These are phyloP conservation scores for Metschnikowia proteae DNA, from an alignment of 805 yeast species.

Conservation along the genomic window DNA sequence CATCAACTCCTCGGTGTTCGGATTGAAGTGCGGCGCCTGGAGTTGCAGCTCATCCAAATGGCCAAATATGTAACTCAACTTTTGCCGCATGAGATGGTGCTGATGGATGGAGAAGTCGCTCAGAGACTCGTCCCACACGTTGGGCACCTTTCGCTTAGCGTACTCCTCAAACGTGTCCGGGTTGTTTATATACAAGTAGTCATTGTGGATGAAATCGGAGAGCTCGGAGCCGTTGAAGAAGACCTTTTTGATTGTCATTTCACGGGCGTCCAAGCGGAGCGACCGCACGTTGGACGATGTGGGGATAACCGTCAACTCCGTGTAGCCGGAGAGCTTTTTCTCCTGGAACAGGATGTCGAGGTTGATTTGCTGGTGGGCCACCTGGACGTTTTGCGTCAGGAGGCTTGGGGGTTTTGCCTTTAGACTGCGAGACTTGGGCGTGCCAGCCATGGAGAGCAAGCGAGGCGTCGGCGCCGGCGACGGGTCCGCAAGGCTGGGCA, in stretches of 20 bases:
- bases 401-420: slow-evolving; percentile 14
- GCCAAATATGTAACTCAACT: slow-evolving; percentile 49
- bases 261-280: slow-evolving; percentile 77
- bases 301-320: slow-evolving; percentile 82
- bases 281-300: slow-evolving; percentile 51
- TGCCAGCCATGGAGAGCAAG: slow-evolving; percentile 10
- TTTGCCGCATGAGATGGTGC: slow-evolving; percentile 55
- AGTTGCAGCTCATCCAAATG: slow-evolving; percentile 33
- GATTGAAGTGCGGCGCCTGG: slow-evolving; percentile 16
- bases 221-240: slow-evolving; percentile 54
- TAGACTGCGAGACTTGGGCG: slow-evolving; percentile 11
- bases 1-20: slow-evolving; percentile 60
- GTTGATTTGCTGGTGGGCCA: slow-evolving; percentile 81
- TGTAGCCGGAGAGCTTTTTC: slow-evolving; percentile 59
- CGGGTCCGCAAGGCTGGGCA: slow-evolving; percentile 3
- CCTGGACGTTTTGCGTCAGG: slow-evolving; percentile 50
- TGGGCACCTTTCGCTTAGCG: slow-evolving; percentile 21
- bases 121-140: slow-evolving; percentile 43
- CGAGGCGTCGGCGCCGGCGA: slow-evolving; percentile 20
- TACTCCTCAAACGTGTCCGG: slow-evolving; percentile 28
- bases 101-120: slow-evolving; percentile 44
- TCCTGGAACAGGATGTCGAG: slow-evolving; percentile 75
- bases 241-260: slow-evolving; percentile 60
- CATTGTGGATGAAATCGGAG: slow-evolving; percentile 54
- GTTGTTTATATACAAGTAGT: slow-evolving; percentile 43